Evolutionary conservation across 2,329 filamentous ascomycete genomes (phyloP).

Genomic region (Talaromyces islandicus): DNA sequence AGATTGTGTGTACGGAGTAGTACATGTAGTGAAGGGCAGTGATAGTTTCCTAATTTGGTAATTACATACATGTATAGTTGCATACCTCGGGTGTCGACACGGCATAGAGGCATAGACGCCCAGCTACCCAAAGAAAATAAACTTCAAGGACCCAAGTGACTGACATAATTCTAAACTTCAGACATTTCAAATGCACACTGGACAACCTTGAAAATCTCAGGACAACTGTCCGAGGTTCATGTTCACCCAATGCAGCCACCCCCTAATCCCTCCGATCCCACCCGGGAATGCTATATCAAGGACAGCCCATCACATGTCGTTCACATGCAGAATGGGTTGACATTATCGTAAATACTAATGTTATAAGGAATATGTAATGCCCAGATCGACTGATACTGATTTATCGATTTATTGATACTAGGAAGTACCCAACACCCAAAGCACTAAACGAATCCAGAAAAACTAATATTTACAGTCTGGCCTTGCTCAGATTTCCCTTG

Average conservation of each 20-base stretch:
- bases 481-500: constrained; percentile 59
- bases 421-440: neutral
- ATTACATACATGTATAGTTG: too few species aligned
- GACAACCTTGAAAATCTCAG: neutral
- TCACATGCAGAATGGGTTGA: neutral
- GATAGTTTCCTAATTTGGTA: neutral
- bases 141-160: too few species aligned
- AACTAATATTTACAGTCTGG: constrained; percentile 14
- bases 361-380: too few species aligned
- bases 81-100: neutral
- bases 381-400: neutral
- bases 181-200: neutral
- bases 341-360: neutral
- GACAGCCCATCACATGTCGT: neutral
- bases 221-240: neutral
- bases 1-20: neutral
- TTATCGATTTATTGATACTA: neutral
- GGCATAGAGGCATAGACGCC: too few species aligned
- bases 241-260: neutral
- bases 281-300: neutral
- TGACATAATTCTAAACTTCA: too few species aligned
- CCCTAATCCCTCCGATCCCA: neutral
- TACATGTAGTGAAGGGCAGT: neutral
- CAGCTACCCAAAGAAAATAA: too few species aligned
- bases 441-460: neutral